These are phyloP conservation scores for Tremellales sp. DNA, from an alignment of 1,284 basidiomycete genomes.

Conservation along the genomic window DNA sequence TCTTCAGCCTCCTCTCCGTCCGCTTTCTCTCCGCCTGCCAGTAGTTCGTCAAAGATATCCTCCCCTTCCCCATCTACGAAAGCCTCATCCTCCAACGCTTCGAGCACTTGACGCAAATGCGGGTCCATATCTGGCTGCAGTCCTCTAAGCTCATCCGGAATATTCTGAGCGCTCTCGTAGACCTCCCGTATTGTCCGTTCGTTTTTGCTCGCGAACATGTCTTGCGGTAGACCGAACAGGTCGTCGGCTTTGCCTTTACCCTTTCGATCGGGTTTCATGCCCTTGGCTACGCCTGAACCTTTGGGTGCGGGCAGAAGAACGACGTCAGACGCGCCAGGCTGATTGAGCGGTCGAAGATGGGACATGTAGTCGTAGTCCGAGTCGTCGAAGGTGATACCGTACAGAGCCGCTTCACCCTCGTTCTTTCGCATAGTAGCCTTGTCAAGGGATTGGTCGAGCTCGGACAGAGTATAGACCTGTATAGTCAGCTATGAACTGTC, in stretches of 20 bases:
- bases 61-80: slow-evolving; percentile 75
- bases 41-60: slow-evolving; percentile 41
- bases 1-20: slow-evolving; percentile 47
- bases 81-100: slow-evolving; percentile 93
- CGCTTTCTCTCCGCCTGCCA: slow-evolving; percentile 58
- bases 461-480: slow-evolving; percentile 55
- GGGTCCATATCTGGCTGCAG: slow-evolving; percentile 97
- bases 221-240: slow-evolving; percentile 56
- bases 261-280: slow-evolving; percentile 33
- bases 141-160: slow-evolving; percentile 79
- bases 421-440: slow-evolving; percentile 43
- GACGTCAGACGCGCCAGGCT: slow-evolving; percentile 57
- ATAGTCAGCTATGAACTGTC: neutral
- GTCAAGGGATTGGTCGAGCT: slow-evolving; percentile 50
- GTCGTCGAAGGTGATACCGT: slow-evolving; percentile 95
- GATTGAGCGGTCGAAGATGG: slow-evolving; percentile 78
- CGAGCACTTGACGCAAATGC: slow-evolving; percentile 85
- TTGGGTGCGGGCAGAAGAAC: slow-evolving; percentile 67
- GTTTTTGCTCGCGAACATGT: slow-evolving; percentile 64
- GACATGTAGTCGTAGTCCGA: slow-evolving; percentile 99
- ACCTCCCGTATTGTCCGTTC: slow-evolving; percentile 64
- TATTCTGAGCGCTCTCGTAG: slow-evolving; percentile 62
- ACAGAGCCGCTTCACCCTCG: slow-evolving; percentile 79
- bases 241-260: slow-evolving; percentile 36
- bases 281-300: slow-evolving; percentile 44